Percentiles rank a stretch among this genome's conserved stretches.
Evolutionary conservation across 1,139 yeast species (phyloP).

Genomic region (Sugiyamaella pinicola): DNA sequence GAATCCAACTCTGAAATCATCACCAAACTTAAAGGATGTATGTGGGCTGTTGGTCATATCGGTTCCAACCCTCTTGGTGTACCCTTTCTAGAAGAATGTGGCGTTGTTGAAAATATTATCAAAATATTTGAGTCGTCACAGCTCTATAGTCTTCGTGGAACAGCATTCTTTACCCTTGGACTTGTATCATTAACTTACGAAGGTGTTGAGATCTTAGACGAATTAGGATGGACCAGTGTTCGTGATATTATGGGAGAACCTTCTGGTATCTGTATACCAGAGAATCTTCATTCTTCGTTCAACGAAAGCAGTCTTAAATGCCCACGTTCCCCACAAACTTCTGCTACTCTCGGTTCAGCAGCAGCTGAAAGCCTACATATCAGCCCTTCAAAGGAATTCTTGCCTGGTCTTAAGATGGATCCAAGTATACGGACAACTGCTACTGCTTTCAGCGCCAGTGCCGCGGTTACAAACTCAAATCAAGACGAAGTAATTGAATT

Average conservation of each 20-base stretch:
- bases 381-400: too few species aligned
- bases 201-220: constrained; percentile 86
- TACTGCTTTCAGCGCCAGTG: neutral
- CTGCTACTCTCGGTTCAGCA: neutral
- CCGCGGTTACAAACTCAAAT: constrained; percentile 17
- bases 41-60: constrained; percentile 88
- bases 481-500: constrained; percentile 34
- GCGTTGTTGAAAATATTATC: constrained; percentile 58
- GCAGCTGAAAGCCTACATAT: too few species aligned
- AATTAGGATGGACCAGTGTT: constrained; percentile 71
- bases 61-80: constrained; percentile 68
- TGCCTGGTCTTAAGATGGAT: too few species aligned
- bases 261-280: constrained; percentile 46
- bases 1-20: constrained; percentile 37
- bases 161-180: constrained; percentile 79
- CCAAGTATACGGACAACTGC: too few species aligned
- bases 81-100: constrained; percentile 62
- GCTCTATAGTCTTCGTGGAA: constrained; percentile 67
- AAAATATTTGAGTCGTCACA: constrained; percentile 55
- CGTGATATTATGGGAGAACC: constrained; percentile 56
- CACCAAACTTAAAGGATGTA: constrained; percentile 64
- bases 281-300: neutral
- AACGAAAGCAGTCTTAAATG: neutral
- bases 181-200: constrained; percentile 70
- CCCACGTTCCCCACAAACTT: neutral